Evolutionary conservation across 129 eudicot species (phyloP), one percentile per base, ranked within the genome.

Genomic region (Chrysanthemum makinoi): DNA sequence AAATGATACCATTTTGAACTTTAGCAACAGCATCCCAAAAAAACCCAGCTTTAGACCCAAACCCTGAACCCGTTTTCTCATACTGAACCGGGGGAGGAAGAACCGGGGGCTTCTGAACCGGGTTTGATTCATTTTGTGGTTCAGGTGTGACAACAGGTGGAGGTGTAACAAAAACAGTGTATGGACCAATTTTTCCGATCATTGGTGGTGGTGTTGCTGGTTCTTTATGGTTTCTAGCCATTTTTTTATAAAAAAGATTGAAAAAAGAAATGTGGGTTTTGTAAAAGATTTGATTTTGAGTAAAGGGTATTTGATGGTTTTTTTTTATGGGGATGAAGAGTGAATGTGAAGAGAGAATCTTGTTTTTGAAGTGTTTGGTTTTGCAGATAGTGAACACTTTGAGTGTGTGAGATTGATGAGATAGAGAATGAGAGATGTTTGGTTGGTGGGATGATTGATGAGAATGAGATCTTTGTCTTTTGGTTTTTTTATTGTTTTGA

Each of bases 101-200:
- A 64, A 83, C 74, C 55, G 86, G 85, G 9, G 88, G 68, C 1
- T 72, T 63, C 35, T 76, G 62, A 62, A 28, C 62, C 60, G 70
- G 62, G 19, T 35, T 35, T 77, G 76, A 16, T 77, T 66, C n/a
- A 43, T 70, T 7, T 70, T 24, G 48, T 76, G 80, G 33, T 79
- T 78, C 9, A 89, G 92, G 3, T 86, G 84, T 0, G 82, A 30
- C 44, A 35, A 35, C 44, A 35, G 44, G 44, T 9, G 97, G 96
- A 12, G 97, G 96, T 3, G 98, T 91, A 3, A 91, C 86, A 44
- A 88, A 91, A 49, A 91, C 98, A 2, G 98, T 91, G 82, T 91
- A 91, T 0, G 98, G 98, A 5, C 98, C 98, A 85, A 88, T 91
- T 94, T 91, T 91, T 9, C 98, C 96, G 79, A 91, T 91, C 84